phyloP scores from a whole-genome alignment of 352 stramenopile genomes.

The Pythium diclinum region DNA sequence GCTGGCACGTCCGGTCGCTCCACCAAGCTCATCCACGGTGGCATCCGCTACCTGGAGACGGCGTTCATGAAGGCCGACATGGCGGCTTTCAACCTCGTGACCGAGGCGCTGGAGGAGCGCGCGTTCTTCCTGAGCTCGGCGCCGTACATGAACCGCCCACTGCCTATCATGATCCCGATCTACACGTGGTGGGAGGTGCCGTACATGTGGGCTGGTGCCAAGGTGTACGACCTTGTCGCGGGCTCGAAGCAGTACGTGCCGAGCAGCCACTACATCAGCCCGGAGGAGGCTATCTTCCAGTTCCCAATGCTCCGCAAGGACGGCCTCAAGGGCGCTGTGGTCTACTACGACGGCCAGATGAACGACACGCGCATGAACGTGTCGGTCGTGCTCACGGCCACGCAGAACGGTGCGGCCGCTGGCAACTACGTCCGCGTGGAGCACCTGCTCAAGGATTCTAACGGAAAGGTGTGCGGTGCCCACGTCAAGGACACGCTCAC shows the following conservation, averaged over 20 bases:
- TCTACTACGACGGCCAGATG: constrained; percentile 91
- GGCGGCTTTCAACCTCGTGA: constrained; percentile 87
- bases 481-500: constrained; percentile 88
- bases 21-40: constrained; percentile 95
- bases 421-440: constrained; percentile 92
- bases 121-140: constrained; percentile 91
- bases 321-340: constrained; percentile 89
- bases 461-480: constrained; percentile 84
- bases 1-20: constrained; percentile 91
- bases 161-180: constrained; percentile 96
- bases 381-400: constrained; percentile 92
- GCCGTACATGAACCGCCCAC: constrained; percentile 93
- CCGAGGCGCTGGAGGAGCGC: constrained; percentile 92
- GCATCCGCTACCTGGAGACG: constrained; percentile 95
- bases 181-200: constrained; percentile 95
- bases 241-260: constrained; percentile 87
- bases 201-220: constrained; percentile 93
- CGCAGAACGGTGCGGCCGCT: constrained; percentile 90
- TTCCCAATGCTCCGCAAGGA: constrained; percentile 93
- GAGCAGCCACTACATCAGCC: constrained; percentile 86
- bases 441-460: constrained; percentile 80
- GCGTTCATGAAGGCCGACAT: constrained; percentile 93
- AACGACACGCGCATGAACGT: constrained; percentile 96
- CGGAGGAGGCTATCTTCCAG: constrained; percentile 90
- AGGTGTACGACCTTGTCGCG: constrained; percentile 92